Conservation (phyloP, 345 rosid species). For the Populus deltoides region DNA sequence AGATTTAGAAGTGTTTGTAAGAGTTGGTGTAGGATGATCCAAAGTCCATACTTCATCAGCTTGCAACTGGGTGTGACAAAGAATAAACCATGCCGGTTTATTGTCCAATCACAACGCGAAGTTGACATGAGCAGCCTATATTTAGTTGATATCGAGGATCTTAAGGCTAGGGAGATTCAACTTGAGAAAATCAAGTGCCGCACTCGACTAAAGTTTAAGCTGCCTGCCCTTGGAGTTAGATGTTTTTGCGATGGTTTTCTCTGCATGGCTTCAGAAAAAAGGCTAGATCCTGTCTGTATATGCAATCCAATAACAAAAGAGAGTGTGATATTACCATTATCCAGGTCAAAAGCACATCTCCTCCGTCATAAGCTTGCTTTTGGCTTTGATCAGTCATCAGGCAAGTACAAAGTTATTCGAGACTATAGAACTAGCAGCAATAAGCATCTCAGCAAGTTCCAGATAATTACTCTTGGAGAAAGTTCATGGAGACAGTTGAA, state of each 20-base stretch:
- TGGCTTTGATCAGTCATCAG: not conserved
- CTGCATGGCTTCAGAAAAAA: not conserved
- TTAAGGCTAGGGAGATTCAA: not conserved
- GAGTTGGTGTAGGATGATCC: not conserved
- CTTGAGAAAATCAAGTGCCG: conserved; percentile 1
- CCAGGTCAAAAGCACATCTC: not conserved
- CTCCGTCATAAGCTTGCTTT: not conserved
- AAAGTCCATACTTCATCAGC: not conserved
- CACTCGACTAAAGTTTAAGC: not conserved
- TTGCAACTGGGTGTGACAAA: not conserved
- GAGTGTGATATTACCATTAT: conserved; percentile 2
- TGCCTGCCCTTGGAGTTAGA: not conserved
- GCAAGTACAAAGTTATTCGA: not conserved
- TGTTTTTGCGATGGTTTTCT: not conserved
- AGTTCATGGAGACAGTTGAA: conserved; percentile 3
- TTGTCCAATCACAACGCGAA: not conserved
- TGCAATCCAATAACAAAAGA: conserved; percentile 3
- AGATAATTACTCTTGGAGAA: conserved; percentile 5
- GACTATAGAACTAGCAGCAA: not conserved
- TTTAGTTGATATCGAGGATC: not conserved
- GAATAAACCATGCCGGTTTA: not conserved
- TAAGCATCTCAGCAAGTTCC: not conserved
- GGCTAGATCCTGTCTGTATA: not conserved
- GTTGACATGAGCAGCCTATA: not conserved
- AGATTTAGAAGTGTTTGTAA: not conserved